phyloP scores from a whole-genome alignment of 2,329 filamentous ascomycete species.

The Hypoxylon sp. region DNA sequence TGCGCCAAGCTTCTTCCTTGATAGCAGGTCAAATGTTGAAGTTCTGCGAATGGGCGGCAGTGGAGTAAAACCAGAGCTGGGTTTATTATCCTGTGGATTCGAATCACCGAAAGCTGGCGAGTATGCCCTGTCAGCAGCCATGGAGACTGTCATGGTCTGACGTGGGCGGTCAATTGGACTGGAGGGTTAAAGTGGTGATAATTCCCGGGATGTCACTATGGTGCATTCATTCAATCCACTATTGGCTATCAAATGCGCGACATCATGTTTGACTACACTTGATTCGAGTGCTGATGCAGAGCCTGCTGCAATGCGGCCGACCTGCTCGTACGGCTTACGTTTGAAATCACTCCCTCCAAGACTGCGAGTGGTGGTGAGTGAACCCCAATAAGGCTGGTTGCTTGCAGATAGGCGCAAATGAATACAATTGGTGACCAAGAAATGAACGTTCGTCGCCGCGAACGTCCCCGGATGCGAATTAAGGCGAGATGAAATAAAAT shows the following conservation, averaged over 20 bases:
- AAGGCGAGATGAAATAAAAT: conserved; percentile 37
- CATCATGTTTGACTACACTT: conserved; percentile 48
- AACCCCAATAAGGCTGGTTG: conserved; percentile 56
- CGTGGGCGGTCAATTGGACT: conserved; percentile 46
- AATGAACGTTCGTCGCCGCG: conserved; percentile 37
- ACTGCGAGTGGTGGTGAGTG: conserved; percentile 56
- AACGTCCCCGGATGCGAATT: conserved; percentile 36
- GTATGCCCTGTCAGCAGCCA: conserved; percentile 46
- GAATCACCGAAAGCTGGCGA: conserved; percentile 39
- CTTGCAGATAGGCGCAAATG: conserved; percentile 55
- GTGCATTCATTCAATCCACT: conserved; percentile 54
- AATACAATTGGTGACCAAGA: conserved; percentile 37
- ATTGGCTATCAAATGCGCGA: conserved; percentile 50
- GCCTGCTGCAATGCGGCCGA: conserved; percentile 39
- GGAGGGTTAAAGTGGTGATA: conserved; percentile 35
- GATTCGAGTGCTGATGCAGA: conserved; percentile 43
- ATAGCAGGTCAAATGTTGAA: conserved; percentile 68
- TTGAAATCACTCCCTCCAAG: conserved; percentile 57
- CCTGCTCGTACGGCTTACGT: conserved; percentile 50
- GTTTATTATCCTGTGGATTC: conserved; percentile 44
- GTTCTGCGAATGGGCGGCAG: conserved; percentile 71
- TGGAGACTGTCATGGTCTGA: conserved; percentile 49
- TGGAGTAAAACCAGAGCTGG: conserved; percentile 66
- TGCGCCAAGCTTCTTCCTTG: conserved; percentile 55
- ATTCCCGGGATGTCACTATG: conserved; percentile 51